Percentiles rank a stretch among this genome's conserved stretches.
These are phyloP conservation scores for Colletotrichum cereale DNA, from an alignment of 2,329 filamentous ascomycete genomes.

Conservation along the genomic window DNA sequence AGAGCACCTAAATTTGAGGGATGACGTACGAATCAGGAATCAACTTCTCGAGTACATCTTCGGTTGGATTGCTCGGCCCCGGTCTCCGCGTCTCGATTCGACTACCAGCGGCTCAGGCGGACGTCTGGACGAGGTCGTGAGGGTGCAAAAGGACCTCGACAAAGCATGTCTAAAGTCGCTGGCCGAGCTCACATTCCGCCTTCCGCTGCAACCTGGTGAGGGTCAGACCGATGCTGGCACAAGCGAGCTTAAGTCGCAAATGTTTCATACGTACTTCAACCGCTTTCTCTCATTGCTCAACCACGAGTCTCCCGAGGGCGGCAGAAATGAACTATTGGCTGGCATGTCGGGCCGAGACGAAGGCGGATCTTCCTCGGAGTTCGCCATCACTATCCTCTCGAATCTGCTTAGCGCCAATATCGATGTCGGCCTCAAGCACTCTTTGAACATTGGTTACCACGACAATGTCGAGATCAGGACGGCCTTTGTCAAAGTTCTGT, in stretches of 20 bases:
- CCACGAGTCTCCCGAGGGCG: slow-evolving; percentile 62
- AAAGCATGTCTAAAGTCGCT: slow-evolving; percentile 74
- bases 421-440: slow-evolving; percentile 78
- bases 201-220: slow-evolving; percentile 75
- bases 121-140: slow-evolving; percentile 68
- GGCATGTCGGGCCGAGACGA: slow-evolving; percentile 60
- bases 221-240: slow-evolving; percentile 75
- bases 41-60: slow-evolving; percentile 77
- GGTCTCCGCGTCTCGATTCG: slow-evolving; percentile 61
- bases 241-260: slow-evolving; percentile 76
- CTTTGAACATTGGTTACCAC: slow-evolving; percentile 77
- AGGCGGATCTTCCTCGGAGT: slow-evolving; percentile 66
- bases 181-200: slow-evolving; percentile 74
- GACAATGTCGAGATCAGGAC: slow-evolving; percentile 77
- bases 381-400: slow-evolving; percentile 76
- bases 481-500: slow-evolving; percentile 77
- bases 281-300: slow-evolving; percentile 76
- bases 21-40: slow-evolving; percentile 77
- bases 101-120: slow-evolving; percentile 48
- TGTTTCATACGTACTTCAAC: slow-evolving; percentile 80
- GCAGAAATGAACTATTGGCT: slow-evolving; percentile 55
- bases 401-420: slow-evolving; percentile 79
- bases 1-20: slow-evolving; percentile 75
- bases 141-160: slow-evolving; percentile 75
- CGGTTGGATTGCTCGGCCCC: slow-evolving; percentile 74